Percentiles rank a stretch among this genome's conserved stretches.
phyloP scores from a whole-genome alignment of 2,329 filamentous ascomycete genomes.

The Tolypocladium sp. region DNA sequence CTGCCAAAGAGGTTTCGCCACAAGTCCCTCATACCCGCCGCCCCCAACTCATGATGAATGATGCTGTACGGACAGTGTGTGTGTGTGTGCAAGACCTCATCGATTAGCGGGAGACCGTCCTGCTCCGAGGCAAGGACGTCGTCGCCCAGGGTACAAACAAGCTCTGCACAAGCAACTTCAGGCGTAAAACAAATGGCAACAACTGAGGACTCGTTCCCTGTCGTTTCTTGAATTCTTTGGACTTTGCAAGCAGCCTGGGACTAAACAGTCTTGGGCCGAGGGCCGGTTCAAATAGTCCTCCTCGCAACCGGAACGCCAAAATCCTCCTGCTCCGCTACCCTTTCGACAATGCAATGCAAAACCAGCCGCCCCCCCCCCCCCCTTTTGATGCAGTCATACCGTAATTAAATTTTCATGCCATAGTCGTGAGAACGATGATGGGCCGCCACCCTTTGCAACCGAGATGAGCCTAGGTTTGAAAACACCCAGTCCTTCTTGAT shows the following conservation, averaged over 20 bases:
- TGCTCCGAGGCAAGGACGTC: neutral
- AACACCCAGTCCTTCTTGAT: conserved; percentile 8
- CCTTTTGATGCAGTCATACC: conserved; percentile 27
- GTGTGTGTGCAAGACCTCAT: neutral
- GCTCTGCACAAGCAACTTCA: neutral
- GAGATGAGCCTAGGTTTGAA: neutral
- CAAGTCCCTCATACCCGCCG: neutral
- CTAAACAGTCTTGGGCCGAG: conserved; percentile 1
- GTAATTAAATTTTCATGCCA: conserved; percentile 19
- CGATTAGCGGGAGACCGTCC: neutral
- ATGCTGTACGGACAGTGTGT: neutral
- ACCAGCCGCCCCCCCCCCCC: conserved; percentile 20
- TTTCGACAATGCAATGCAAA: conserved; percentile 15
- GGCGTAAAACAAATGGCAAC: neutral
- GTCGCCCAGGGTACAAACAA: neutral
- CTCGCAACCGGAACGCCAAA: conserved; percentile 10
- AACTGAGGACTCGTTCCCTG: neutral
- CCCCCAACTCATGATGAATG: neutral
- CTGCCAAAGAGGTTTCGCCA: too few species aligned
- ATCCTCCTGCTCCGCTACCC: conserved; percentile 7
- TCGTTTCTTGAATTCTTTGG: neutral
- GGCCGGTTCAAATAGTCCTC: conserved; percentile 6
- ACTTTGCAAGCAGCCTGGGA: neutral
- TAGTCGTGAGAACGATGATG: conserved; percentile 1
- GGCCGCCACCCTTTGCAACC: neutral